phyloP scores from a whole-genome alignment of 192 early-diverging fungal species.

The Obelidium mucronatum region DNA sequence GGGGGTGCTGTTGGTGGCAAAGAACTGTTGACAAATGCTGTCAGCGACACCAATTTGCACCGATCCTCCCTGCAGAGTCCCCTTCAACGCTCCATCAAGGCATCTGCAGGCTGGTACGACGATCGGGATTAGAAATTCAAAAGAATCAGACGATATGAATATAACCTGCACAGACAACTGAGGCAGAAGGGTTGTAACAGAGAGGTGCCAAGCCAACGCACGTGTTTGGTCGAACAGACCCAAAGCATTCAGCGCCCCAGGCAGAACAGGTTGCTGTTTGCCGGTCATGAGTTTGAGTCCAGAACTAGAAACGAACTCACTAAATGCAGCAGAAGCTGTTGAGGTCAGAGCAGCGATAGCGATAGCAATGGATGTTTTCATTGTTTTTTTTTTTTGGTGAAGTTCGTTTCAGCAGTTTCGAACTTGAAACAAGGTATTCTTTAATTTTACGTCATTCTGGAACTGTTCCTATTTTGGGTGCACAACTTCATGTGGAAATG shows the following conservation, averaged over 20 bases:
- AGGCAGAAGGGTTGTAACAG: neutral
- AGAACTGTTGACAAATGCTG: slow-evolving; percentile 10
- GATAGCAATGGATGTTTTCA: no score
- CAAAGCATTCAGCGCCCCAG: neutral
- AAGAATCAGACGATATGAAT: neutral
- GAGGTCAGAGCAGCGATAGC: neutral
- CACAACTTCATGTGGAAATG: no score
- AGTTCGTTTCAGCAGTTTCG: no score
- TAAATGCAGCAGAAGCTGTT: neutral
- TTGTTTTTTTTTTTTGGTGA: no score
- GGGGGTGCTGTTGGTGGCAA: slow-evolving; percentile 19
- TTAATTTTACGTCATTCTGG: no score
- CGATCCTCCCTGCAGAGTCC: neutral
- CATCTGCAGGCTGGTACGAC: slow-evolving; percentile 5
- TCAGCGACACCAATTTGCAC: neutral
- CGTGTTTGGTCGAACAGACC: slow-evolving; percentile 1
- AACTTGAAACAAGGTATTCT: no score
- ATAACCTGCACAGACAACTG: slow-evolving; percentile 16
- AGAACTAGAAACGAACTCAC: neutral
- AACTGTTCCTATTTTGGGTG: no score
- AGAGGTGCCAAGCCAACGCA: neutral
- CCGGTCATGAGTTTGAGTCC: no score
- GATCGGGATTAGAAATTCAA: neutral
- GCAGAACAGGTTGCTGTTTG: no score
- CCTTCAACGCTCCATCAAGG: neutral